Base-by-base conservation (phyloP, 2,329 filamentous ascomycete species). In the Talaromyces sp. region DNA sequence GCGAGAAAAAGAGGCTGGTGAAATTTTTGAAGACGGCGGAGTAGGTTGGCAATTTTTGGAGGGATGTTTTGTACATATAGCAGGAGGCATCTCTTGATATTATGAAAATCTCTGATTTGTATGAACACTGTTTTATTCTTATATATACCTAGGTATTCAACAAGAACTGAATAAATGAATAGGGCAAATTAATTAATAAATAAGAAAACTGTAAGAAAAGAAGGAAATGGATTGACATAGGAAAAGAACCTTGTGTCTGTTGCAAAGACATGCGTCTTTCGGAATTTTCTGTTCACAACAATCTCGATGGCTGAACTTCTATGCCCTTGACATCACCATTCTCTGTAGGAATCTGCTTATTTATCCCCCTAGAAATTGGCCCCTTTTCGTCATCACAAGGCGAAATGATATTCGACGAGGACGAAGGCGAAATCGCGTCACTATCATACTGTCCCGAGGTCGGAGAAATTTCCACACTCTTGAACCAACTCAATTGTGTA, bases 1-100 rank as follows among this genome's bases (percentile, higher is more conserved):
- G 77, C 70, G 88, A 96, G 74, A 91, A 90, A 77, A 86, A 78
- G 1, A 79, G 68, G 47, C 77, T 96, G 79, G 94, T 94, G 82
- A 90, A 89, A 82, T 79, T 91, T 52, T 76, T 95, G 68, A 78
- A 79, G 47, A 61, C 56, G 57, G 57, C 54, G 4, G 45, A 65
- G 45, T 61, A 39, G 27, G 27, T 31, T 31, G 4, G 27, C 27
- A 31, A 31, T 31, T 6, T 7, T 31, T 31, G 27, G 27, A 27
- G 6, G 27, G 27, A 31, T 6, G 27, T 27, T 31, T 50, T 52
- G 49, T 33, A 52, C n/a, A 52, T 52, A 33, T n/a, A 27, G 39
- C 27, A 31, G 27, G 39, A 41, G 39, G 39, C 39, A 41, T 41
- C 13, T 5, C 7, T n/a, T 41, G 39, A 22, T 45, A 19, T 45